These are phyloP conservation scores for Termitomyces sp. DNA, from an alignment of 768 basidiomycete genomes.

Conservation along the genomic window DNA sequence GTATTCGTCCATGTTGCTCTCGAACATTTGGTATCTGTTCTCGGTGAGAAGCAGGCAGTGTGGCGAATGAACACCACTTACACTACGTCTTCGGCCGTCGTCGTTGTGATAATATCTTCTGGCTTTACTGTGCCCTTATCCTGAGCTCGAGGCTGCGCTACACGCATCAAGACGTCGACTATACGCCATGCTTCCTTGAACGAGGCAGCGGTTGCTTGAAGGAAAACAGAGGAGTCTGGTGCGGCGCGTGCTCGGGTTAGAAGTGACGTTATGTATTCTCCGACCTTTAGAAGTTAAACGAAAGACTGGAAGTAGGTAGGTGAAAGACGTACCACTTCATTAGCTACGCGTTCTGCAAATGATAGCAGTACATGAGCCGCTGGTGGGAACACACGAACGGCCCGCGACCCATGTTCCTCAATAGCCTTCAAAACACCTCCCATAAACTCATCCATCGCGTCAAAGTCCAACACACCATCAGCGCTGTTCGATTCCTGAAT, in stretches of 20 bases:
- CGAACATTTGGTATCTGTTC: constrained; percentile 88
- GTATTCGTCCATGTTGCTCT: constrained; percentile 96
- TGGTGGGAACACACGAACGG: constrained; percentile 84
- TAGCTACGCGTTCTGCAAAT: constrained; percentile 82
- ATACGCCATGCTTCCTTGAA: constrained; percentile 88
- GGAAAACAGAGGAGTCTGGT: constrained; percentile 57
- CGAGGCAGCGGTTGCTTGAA: constrained; percentile 85
- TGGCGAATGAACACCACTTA: constrained; percentile 38
- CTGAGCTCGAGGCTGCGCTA: constrained; percentile 36
- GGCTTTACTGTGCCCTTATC: not conserved
- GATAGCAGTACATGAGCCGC: constrained; percentile 71
- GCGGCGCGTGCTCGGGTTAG: constrained; percentile 63
- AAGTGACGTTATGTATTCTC: constrained; percentile 81
- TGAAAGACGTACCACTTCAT: constrained; percentile 65
- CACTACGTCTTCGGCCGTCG: constrained; percentile 77
- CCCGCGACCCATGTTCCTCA: constrained; percentile 71
- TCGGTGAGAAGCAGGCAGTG: constrained; percentile 4
- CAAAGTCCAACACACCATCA: constrained; percentile 73
- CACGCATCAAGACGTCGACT: constrained; percentile 69
- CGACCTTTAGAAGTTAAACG: constrained; percentile 51
- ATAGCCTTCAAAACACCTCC: constrained; percentile 60
- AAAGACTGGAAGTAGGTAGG: not conserved
- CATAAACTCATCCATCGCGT: constrained; percentile 93
- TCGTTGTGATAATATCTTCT: constrained; percentile 14
- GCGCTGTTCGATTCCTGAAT: constrained; percentile 29